Evolutionary conservation across 495 filamentous ascomycete species (phyloP), one percentile per base, ranked within the genome.

Genomic region (Daldinia caldariorum): DNA sequence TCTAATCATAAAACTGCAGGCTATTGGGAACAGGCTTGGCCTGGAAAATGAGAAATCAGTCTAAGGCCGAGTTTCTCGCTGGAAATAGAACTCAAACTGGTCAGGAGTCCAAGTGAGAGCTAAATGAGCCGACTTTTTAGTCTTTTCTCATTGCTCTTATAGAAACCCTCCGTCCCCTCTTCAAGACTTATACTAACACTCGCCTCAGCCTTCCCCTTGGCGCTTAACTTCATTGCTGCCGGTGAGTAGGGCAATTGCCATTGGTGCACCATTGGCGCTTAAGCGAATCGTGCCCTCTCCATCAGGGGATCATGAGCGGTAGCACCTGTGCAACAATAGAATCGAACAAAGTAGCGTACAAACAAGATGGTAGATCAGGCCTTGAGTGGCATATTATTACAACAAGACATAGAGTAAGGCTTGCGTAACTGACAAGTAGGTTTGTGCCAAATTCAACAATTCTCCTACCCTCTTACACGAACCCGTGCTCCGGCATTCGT

Each of bases 211-310:
- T 79, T 91, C 50, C 91, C 91, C 41, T 82, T 93, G 76, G 89
- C 91, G 63, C 82, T 93, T 65, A 93, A 93, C 78, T 93, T 93
- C 81, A 91, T 93, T 74, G 91, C 90, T 72, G 91, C 90, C 76
- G 91, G 91, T 93, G 87, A 92, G 91, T 92, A 82, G 76, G 76
- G 64, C 63, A 45, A 65, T 51, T 58, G 34, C 35, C 55, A 16
- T 61, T 61, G 63, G 63, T 38, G 66, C 57, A 39, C 35, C 55
- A 16, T 61, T 61, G 63, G 63, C 45, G 63, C 57, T 65, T 51
- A 29, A 53, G 62, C 74, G 43, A 63, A 74, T 56, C 20, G 31
- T 32, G 54, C 31, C 39, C 37, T 39, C 62, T 47, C 58, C 51
- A 41, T 60, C 39, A 13, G 29, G 55, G 58, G 70, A 51, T 70